Evolutionary conservation across 176 grass and related monocot genomes (phyloP).

Genomic region (Musa itinerans): DNA sequence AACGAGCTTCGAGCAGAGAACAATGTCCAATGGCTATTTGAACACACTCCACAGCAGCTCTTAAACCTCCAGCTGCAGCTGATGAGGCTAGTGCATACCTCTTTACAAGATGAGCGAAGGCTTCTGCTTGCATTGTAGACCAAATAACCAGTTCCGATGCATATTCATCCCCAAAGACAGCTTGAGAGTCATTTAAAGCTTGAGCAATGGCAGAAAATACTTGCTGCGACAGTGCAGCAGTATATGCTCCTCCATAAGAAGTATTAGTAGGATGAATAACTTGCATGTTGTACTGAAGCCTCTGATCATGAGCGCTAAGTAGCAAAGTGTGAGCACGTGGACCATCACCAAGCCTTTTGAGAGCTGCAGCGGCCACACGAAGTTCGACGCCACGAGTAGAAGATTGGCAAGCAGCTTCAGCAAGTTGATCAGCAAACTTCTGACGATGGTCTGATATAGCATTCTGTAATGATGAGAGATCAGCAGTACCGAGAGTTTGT

Average conservation of each 20-base stretch:
- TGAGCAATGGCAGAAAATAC: constrained; percentile 89
- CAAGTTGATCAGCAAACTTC: constrained; percentile 78
- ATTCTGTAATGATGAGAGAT: constrained; percentile 38
- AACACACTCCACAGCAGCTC: constrained; percentile 88
- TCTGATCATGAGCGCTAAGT: constrained; percentile 78
- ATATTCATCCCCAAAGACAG: constrained; percentile 88
- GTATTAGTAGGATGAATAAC: constrained; percentile 86
- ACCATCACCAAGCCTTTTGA: constrained; percentile 93
- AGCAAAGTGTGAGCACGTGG: constrained; percentile 83
- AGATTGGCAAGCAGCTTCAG: constrained; percentile 85
- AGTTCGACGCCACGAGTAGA: constrained; percentile 90
- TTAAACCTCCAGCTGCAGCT: constrained; percentile 84
- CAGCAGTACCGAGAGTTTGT: constrained; percentile 36
- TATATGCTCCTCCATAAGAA: constrained; percentile 89
- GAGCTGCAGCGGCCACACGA: constrained; percentile 85
- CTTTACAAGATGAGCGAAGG: constrained; percentile 71
- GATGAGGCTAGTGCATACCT: constrained; percentile 83
- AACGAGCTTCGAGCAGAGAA: constrained; percentile 73
- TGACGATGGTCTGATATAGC: constrained; percentile 70
- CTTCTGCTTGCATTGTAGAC: constrained; percentile 63
- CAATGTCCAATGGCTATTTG: constrained; percentile 89
- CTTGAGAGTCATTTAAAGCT: constrained; percentile 79
- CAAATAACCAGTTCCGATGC: constrained; percentile 86
- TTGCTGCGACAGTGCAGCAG: constrained; percentile 82
- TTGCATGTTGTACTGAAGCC: constrained; percentile 93